Evolutionary conservation across 805 yeast species (phyloP).

Genomic region (Groenewaldozyma tartarivorans): DNA sequence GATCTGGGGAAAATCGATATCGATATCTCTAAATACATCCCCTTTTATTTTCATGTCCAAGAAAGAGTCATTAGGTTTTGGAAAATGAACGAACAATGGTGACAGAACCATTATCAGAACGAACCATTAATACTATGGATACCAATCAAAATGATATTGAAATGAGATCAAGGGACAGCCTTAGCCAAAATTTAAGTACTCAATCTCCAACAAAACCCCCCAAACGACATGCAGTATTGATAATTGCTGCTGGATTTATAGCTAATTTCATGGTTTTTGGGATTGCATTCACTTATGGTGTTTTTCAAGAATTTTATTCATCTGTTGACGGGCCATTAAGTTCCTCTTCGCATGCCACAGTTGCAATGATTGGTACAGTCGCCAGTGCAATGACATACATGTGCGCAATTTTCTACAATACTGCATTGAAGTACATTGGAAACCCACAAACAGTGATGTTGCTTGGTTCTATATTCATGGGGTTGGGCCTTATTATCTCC

Average conservation of each 20-base stretch:
- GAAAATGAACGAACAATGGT: no score
- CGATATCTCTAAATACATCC: no score
- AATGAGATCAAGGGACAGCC: no score
- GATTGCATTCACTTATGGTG: constrained; percentile 16
- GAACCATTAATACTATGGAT: no score
- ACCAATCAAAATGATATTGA: no score
- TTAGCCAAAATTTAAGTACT: no score
- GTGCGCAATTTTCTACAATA: constrained; percentile 7
- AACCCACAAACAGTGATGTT: constrained; percentile 4
- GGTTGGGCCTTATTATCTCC: constrained; percentile 12
- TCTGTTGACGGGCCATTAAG: constrained; percentile 12
- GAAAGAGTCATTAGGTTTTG: no score
- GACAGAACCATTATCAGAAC: no score
- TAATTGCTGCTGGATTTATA: constrained; percentile 14
- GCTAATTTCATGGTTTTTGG: constrained; percentile 16
- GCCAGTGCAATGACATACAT: constrained; percentile 14
- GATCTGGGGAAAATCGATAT: no score
- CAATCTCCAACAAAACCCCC: no score
- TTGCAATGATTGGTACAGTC: constrained; percentile 16
- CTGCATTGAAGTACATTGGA: constrained; percentile 2
- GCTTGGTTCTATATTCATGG: constrained; percentile 7
- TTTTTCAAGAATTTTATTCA: constrained; percentile 16
- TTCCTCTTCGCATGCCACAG: constrained; percentile 6
- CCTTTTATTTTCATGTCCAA: no score
- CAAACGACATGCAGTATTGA: no score